Percentiles rank a stretch among this genome's conserved stretches.
These are phyloP conservation scores for Tephrocybe sp. DNA, from an alignment of 768 basidiomycete species.

Conservation along the genomic window DNA sequence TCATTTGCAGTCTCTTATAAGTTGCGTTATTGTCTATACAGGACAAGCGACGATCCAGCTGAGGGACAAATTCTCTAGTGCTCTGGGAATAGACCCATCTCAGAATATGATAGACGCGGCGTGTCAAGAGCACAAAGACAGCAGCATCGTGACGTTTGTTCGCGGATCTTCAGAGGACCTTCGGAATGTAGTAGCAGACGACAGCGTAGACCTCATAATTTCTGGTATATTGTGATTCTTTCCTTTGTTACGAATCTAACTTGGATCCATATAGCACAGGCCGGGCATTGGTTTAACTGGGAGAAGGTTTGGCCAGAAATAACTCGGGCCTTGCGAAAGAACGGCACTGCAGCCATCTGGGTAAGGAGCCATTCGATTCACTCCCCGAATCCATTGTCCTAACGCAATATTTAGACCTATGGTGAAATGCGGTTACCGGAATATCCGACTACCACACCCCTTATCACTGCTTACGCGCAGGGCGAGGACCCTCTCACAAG, in stretches of 20 bases:
- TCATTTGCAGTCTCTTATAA: neutral
- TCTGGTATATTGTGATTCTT: slow-evolving; percentile 38
- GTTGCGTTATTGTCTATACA: slow-evolving; percentile 20
- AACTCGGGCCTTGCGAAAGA: slow-evolving; percentile 51
- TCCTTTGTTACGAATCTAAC: neutral
- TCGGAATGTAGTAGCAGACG: slow-evolving; percentile 33
- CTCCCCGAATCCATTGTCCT: neutral
- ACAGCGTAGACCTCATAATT: slow-evolving; percentile 62
- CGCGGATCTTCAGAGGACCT: slow-evolving; percentile 55
- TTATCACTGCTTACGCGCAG: slow-evolving; percentile 63
- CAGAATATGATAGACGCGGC: slow-evolving; percentile 65
- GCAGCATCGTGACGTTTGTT: slow-evolving; percentile 24
- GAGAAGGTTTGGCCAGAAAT: slow-evolving; percentile 67
- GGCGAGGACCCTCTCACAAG: slow-evolving; percentile 51
- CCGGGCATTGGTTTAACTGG: slow-evolving; percentile 84
- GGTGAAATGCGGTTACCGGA: slow-evolving; percentile 69
- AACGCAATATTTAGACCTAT: slow-evolving; percentile 40
- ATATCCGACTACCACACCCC: slow-evolving; percentile 53
- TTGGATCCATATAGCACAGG: slow-evolving; percentile 51
- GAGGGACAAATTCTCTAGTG: slow-evolving; percentile 44
- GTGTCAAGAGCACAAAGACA: slow-evolving; percentile 18
- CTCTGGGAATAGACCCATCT: slow-evolving; percentile 77
- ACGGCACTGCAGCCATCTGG: slow-evolving; percentile 74
- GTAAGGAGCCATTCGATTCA: slow-evolving; percentile 32
- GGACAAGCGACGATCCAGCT: slow-evolving; percentile 71